Base-by-base conservation (phyloP, 2,329 filamentous ascomycete genomes). In the Fragosphaeria purpurea region DNA sequence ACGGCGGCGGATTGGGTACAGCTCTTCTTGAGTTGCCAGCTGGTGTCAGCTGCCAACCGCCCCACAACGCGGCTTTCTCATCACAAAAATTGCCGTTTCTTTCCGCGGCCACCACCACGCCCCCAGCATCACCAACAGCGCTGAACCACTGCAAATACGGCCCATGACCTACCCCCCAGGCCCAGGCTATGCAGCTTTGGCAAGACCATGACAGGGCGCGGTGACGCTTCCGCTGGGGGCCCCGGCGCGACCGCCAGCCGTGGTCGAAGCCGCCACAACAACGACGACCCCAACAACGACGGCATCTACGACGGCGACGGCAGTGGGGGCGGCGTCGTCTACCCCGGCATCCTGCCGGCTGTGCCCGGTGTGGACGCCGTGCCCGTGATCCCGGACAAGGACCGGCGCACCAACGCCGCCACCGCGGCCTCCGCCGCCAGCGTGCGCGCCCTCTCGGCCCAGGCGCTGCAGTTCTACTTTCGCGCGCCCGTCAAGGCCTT, bases 401-500 rank as follows among this genome's bases (percentile, higher is more conserved):
- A 72, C 40, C 70, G 72, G 6, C 70, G 73, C 49, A 76, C 65
- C 61, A 77, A 79, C 61, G 76, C 76, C 39, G 76, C 77, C 6
- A 80, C 77, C 3, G 89, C 86, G 45, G 86, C 87, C n/a, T 89
- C 87, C 30, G 89, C 89, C 5, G 89, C 89, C 30, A 81, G 87
- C 41, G 86, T 89, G 56, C 85, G 90, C 44, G 90, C 89, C 33
- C 66, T 95, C 55, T 90, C 85, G 59, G 85, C 88, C 7, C 86
- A 94, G 63, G 74, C 88, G 60, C 78, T 95, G 50, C 84, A 88
- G 31, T 95, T 95, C 60, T 96, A 95, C 69, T 96, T 95, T 63
- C 77, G 89, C 51, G 88, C 88, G 0, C 90, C 90, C 1, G 86
- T 89, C 48, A 95, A 95, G 68, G 86, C 89, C 12, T 96, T 96